These are phyloP conservation scores for Botryotinia narcissicola DNA, from an alignment of 2,329 filamentous ascomycete species.

Conservation along the genomic window DNA sequence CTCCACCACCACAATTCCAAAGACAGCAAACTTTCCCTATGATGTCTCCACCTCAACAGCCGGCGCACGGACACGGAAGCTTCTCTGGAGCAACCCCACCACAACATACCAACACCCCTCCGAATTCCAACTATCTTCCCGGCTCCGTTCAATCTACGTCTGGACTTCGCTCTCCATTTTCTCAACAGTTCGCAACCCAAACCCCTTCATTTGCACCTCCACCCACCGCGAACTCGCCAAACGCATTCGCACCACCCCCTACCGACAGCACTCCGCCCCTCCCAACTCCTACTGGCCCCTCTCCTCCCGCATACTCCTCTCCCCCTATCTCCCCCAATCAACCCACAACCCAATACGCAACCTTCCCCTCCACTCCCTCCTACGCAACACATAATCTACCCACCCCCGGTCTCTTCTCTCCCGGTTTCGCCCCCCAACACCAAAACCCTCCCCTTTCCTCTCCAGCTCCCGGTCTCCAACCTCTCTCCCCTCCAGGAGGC, in stretches of 20 bases:
- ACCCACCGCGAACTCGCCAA: conserved; percentile 30
- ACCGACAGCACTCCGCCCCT: conserved; percentile 19
- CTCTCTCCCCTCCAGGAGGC: conserved; percentile 49
- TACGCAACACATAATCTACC: conserved; percentile 43
- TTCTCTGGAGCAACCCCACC: conserved; percentile 7
- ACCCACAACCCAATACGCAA: conserved; percentile 43
- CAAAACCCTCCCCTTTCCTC: conserved; percentile 17
- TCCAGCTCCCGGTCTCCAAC: conserved; percentile 15
- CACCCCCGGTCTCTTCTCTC: conserved; percentile 29
- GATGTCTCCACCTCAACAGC: conserved; percentile 18
- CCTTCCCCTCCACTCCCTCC: conserved; percentile 48
- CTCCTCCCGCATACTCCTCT: conserved; percentile 21
- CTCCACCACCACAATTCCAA: conserved; percentile 25
- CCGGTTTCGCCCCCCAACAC: conserved; percentile 22
- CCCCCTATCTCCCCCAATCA: conserved; percentile 23
- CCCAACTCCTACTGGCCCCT: conserved; percentile 18
- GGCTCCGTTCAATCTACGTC: conserved; percentile 37
- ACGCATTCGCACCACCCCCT: conserved; percentile 33
- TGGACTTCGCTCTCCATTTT: conserved; percentile 26
- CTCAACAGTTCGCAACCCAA: conserved; percentile 22
- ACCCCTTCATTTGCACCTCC: conserved; percentile 26
- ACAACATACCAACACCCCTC: conserved; percentile 16
- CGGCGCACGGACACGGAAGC: conserved; percentile 3
- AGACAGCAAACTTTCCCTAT: conserved; percentile 18
- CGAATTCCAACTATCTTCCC: conserved; percentile 39